phyloP scores from a whole-genome alignment of 1,139 yeast genomes.

The Petasospora fabianii region DNA sequence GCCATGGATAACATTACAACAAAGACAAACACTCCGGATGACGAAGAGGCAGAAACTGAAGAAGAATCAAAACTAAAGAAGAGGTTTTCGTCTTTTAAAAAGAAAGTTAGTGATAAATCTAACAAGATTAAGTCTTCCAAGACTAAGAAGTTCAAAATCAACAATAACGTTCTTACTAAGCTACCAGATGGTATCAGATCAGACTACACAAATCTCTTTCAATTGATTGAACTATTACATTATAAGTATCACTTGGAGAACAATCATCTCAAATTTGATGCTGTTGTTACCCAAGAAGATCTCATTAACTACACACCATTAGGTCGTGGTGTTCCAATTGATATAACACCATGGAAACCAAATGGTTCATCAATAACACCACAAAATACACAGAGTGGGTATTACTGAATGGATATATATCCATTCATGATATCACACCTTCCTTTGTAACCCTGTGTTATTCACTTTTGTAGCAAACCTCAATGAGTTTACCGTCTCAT shows the following conservation, averaged over 20 bases:
- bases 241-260: constrained; percentile 24
- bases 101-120: constrained; percentile 12
- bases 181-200: constrained; percentile 6
- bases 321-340: constrained; percentile 25
- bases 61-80: constrained; percentile 17
- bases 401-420: too few species aligned
- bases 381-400: too few species aligned
- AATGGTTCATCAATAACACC: too few species aligned
- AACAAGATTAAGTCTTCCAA: constrained; percentile 2
- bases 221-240: constrained; percentile 16
- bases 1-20: constrained; percentile 17
- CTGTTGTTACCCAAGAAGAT: constrained; percentile 8
- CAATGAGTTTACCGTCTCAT: constrained; percentile 79
- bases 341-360: constrained; percentile 19
- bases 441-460: constrained; percentile 39
- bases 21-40: constrained; percentile 1
- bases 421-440: neutral
- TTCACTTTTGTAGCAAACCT: constrained; percentile 87
- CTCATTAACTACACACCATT: constrained; percentile 19
- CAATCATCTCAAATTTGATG: constrained; percentile 23
- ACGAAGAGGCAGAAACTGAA: constrained; percentile 9
- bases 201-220: constrained; percentile 15
- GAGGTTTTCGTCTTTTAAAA: constrained; percentile 16
- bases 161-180: constrained; percentile 10
- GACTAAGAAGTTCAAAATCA: constrained; percentile 12